Evolutionary conservation across 1,139 yeast species (phyloP).

Genomic region (Taphrina sp.): DNA sequence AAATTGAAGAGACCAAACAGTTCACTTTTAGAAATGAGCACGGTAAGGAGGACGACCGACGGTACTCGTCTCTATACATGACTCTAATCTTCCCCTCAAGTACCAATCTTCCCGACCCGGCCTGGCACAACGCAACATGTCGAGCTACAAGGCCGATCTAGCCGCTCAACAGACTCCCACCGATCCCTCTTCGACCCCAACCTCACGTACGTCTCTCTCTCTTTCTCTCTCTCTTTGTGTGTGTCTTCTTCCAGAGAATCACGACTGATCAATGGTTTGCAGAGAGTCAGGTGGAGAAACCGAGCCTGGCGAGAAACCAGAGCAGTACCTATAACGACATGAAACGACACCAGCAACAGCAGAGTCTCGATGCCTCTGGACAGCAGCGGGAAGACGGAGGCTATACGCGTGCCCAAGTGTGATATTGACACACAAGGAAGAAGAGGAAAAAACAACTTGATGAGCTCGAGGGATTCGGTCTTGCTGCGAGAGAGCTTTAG

Average conservation of each 20-base stretch:
- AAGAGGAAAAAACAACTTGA: too few species aligned
- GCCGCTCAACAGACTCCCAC: not conserved
- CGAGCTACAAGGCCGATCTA: conserved; percentile 11
- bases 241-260: too few species aligned
- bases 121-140: not conserved
- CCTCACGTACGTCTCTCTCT: not conserved
- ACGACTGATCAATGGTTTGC: too few species aligned
- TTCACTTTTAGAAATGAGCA: too few species aligned
- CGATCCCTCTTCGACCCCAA: not conserved
- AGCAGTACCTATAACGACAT: conserved; percentile 8
- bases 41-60: too few species aligned
- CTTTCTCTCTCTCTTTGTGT: too few species aligned
- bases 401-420: too few species aligned
- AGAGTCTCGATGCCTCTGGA: conserved; percentile 6
- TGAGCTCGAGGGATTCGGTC: too few species aligned
- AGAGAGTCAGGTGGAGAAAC: not conserved
- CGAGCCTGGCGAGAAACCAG: conserved; percentile 12
- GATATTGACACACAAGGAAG: too few species aligned
- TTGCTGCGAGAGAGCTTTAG: not conserved
- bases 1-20: too few species aligned
- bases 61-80: too few species aligned
- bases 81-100: not conserved
- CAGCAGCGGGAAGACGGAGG: not conserved
- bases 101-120: conserved; percentile 11
- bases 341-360: conserved; percentile 9